These are phyloP conservation scores for Saccharomycopsis capsularis DNA, from an alignment of 805 yeast genomes.

Conservation along the genomic window DNA sequence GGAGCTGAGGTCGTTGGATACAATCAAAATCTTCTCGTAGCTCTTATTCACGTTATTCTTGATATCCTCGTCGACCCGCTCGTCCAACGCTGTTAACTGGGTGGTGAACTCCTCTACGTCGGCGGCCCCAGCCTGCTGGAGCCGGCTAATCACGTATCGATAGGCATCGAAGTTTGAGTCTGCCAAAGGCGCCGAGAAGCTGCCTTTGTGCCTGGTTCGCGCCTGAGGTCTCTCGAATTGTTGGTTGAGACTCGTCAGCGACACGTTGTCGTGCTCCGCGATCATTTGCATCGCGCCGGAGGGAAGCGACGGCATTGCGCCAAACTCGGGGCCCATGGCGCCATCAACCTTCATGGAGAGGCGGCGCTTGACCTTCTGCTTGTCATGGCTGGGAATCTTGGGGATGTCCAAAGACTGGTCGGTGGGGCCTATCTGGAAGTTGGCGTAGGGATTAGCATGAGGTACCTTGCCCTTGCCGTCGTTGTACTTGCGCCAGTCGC, in stretches of 20 bases:
- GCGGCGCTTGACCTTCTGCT: conserved; percentile 20
- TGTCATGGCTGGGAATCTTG: conserved; percentile 16
- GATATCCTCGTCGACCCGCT: conserved; percentile 48
- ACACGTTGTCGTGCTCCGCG: background rate
- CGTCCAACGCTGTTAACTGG: conserved; percentile 42
- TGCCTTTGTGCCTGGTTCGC: conserved; percentile 24
- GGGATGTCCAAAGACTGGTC: conserved; percentile 11
- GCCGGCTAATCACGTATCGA: conserved; percentile 39
- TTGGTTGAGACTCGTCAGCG: background rate
- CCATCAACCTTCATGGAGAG: conserved; percentile 19
- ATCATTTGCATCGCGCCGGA: conserved; percentile 15
- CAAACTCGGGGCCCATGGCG: conserved; percentile 13
- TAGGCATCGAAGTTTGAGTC: conserved; percentile 42
- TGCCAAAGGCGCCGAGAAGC: conserved; percentile 30
- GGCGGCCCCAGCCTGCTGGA: conserved; percentile 60
- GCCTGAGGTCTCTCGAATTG: conserved; percentile 15
- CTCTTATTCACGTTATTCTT: conserved; percentile 55
- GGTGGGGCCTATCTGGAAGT: conserved; percentile 9
- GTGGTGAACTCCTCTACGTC: conserved; percentile 67
- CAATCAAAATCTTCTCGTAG: conserved; percentile 51
- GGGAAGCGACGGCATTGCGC: conserved; percentile 19
- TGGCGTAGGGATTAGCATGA: conserved; percentile 19
- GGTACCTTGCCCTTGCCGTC: conserved; percentile 4
- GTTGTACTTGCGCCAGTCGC: conserved; percentile 20
- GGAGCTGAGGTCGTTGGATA: conserved; percentile 52